Base-by-base conservation (phyloP, 768 basidiomycete genomes). In the Crucibulum laeve region DNA sequence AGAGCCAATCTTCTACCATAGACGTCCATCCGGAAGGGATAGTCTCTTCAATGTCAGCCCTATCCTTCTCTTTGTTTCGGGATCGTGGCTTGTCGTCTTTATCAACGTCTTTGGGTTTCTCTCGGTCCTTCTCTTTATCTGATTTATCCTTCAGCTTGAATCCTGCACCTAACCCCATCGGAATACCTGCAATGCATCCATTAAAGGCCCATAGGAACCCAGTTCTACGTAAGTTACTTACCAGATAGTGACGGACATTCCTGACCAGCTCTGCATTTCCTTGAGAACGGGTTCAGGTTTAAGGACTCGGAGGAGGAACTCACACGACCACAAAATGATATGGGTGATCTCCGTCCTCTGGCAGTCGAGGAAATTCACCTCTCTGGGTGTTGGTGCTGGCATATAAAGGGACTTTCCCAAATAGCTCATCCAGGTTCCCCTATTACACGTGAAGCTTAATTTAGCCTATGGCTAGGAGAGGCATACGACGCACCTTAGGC, bases 241-340 rank as follows among this genome's bases (percentile, higher is more conserved):
- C 85, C 86, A n/a, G 80, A 84, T 24, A 76, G 65, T n/a, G 82
- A 86, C 4, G 87, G 87, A 54, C 87, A 91, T 69, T 90, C 87
- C 57, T 91, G 87, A 21, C 87, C 87, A 24, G 70, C 66, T 45
- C 68, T 69, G 49, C 25, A 40, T 39, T 57, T 41, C n/a, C n/a
- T n/a, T 49, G 47, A 36, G 37, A 42, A 22, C 60, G 48, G 28
- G 46, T 43, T 23, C 4, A 25, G 7, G 19, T 8, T 24, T 14
- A 23, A 39, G 15, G 25, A 39, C 21, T 22, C 2, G 37, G 8
- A 7, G 38, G 42, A 13, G 37, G 19, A 5, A 64, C 84, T 61
- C 59, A 88, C 87, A 90, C 72, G 8, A 89, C 77, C n/a, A 91
- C 65, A 15, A 90, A 61, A 59, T 91, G 87, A 58, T 86, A 89